phyloP scores from a whole-genome alignment of 306 rosid species.

The Acacia melanoxylon region DNA sequence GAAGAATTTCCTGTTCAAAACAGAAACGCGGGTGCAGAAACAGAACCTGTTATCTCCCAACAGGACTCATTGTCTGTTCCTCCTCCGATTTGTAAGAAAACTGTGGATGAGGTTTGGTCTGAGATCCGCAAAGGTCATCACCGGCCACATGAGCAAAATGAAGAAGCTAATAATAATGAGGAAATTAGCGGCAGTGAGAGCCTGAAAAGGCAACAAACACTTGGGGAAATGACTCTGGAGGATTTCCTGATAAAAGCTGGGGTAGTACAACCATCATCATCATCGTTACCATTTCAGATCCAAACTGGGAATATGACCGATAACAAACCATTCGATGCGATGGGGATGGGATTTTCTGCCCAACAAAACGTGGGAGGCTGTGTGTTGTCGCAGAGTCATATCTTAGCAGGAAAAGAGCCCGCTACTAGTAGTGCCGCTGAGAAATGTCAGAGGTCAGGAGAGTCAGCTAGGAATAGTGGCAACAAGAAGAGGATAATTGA shows the following conservation, averaged over 20 bases:
- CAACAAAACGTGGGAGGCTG: conserved; percentile 28
- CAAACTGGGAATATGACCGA: conserved; percentile 10
- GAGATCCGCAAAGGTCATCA: conserved; percentile 48
- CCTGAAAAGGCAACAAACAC: conserved; percentile 41
- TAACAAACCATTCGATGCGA: conserved; percentile 21
- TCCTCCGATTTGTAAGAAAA: conserved; percentile 63
- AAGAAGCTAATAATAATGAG: background rate
- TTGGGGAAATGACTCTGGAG: conserved; percentile 70
- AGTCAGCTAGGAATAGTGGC: conserved; percentile 33
- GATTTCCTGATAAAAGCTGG: conserved; percentile 79
- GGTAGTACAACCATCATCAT: conserved; percentile 45
- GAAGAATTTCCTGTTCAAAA: conserved; percentile 12
- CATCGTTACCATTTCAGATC: conserved; percentile 26
- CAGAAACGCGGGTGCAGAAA: conserved; percentile 11
- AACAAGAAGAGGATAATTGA: conserved; percentile 50
- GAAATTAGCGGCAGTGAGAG: background rate
- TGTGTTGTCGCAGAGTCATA: conserved; percentile 20
- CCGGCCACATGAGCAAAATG: conserved; percentile 9
- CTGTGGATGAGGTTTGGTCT: conserved; percentile 70
- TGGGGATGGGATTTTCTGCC: conserved; percentile 27
- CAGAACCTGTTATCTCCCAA: conserved; percentile 25
- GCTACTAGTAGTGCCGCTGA: conserved; percentile 23
- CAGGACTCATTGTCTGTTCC: conserved; percentile 43
- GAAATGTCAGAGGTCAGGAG: conserved; percentile 31
- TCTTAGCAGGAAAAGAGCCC: conserved; percentile 25